Conservation (phyloP, 2,329 filamentous ascomycete species). For the Cladophialophora exuberans region DNA sequence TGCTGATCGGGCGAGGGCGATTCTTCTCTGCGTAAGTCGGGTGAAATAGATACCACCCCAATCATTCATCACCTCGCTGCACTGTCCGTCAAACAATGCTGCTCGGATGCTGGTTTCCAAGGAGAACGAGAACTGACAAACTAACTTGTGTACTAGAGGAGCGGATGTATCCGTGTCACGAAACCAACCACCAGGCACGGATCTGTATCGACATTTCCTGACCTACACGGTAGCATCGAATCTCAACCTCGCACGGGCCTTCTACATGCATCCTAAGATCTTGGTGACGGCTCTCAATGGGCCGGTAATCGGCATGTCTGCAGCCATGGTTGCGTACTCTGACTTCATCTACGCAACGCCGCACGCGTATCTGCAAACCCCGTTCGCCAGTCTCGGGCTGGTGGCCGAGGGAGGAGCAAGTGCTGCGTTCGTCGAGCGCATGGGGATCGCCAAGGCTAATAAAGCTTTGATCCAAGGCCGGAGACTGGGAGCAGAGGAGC, state of each 20-base stretch:
- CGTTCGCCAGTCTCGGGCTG: slow-evolving; percentile 51
- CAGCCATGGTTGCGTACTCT: slow-evolving; percentile 51
- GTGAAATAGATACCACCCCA: no score
- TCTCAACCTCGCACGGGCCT: slow-evolving; percentile 83
- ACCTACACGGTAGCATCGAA: slow-evolving; percentile 78
- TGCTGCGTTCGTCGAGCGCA: slow-evolving; percentile 48
- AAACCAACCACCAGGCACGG: background rate
- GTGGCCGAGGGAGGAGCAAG: slow-evolving; percentile 54
- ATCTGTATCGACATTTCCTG: slow-evolving; percentile 58
- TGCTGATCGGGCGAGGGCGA: slow-evolving; percentile 77
- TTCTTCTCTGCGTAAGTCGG: slow-evolving; percentile 79
- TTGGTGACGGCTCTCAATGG: slow-evolving; percentile 56
- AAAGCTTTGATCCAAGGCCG: slow-evolving; percentile 56
- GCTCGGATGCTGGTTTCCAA: background rate
- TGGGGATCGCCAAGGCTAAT: slow-evolving; percentile 54
- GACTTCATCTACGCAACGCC: slow-evolving; percentile 53
- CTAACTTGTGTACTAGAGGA: background rate
- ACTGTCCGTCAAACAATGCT: slow-evolving; percentile 1
- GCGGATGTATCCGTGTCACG: slow-evolving; percentile 7
- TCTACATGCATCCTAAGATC: slow-evolving; percentile 78
- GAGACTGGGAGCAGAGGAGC: slow-evolving; percentile 46
- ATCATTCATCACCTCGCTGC: background rate
- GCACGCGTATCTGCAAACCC: slow-evolving; percentile 51
- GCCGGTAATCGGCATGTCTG: slow-evolving; percentile 54
- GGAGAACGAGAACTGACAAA: background rate